Base-by-base conservation (phyloP, 2,329 filamentous ascomycete genomes). In the Stagonosporopsis vannaccii region DNA sequence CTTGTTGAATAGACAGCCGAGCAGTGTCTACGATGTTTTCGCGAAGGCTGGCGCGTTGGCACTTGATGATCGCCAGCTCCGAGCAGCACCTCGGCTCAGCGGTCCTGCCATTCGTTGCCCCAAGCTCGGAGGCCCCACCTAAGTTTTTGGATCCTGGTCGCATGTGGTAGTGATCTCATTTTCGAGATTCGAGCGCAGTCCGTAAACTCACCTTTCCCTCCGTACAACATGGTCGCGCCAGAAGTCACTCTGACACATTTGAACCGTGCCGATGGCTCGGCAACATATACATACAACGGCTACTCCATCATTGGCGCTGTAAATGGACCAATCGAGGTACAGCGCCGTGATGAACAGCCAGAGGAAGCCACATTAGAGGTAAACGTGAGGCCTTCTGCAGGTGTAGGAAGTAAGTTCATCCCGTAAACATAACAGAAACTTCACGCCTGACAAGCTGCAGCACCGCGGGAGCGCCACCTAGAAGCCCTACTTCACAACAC, bases 321-420 rank as follows among this genome's bases (percentile, higher is more conserved):
- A 64, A 98, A 97, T 77, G 95, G 94, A 0, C 95, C 95, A 15
- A 86, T 98, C 65, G 95, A 99, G 79, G 91, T 94, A 15, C 87
- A 88, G 66, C 86, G 93, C 69, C 87, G 91, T 68, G 94, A 99
- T 73, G 92, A 98, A 75, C 86, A 95, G 64, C 90, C 95, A 7
- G 93, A 96, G 76, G 92, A 97, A 79, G 92, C 94, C 25, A 86
- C 89, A 45, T 82, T 99, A 63, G 95, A 98, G 77, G 91, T 99
- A 55, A 87, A 94, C 73, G 86, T 99, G 62, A 87, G 95, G 74
- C 94, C 94, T 44, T 89, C 90, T 32, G 87, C 89, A 61, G 93
- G 93, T 15, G 88, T 95, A 41, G 92, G 90, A 80, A 90, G 92
- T 88, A 75, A 72, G 83, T 69, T 43, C 13, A 4, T 1, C 12